Conservation (phyloP, 2,329 filamentous ascomycete genomes). For the Basipetospora sp. region DNA sequence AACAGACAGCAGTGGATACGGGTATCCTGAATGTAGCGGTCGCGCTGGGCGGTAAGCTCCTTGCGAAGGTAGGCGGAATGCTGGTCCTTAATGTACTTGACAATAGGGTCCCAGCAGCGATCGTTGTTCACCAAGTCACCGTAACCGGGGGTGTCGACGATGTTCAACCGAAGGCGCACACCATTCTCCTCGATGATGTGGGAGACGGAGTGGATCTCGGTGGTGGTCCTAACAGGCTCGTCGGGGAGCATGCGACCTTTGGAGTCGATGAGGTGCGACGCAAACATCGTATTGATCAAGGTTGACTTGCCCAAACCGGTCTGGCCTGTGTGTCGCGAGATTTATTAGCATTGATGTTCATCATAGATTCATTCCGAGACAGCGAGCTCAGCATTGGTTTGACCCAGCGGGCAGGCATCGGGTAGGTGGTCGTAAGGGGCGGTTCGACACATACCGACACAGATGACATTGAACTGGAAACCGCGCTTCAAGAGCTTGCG, state of each 20-base stretch:
- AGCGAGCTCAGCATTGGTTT: no score
- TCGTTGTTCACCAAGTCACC: constrained; percentile 99
- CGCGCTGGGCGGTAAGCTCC: constrained; percentile 96
- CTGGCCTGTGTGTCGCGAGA: constrained; percentile 49
- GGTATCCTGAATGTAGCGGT: constrained; percentile 98
- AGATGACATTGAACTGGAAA: constrained; percentile 99
- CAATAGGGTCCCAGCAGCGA: constrained; percentile 99
- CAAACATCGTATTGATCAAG: constrained; percentile 99
- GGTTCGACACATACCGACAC: constrained; percentile 62
- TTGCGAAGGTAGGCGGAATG: constrained; percentile 98
- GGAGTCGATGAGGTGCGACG: constrained; percentile 95
- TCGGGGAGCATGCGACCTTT: constrained; percentile 89
- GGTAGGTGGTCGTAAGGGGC: neutral
- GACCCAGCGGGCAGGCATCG: no score
- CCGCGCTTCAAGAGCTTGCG: constrained; percentile 98
- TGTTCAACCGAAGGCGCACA: constrained; percentile 91
- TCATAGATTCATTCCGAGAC: no score
- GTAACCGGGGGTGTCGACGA: constrained; percentile 96
- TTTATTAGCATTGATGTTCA: neutral
- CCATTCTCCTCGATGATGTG: constrained; percentile 99
- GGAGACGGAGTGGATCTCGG: constrained; percentile 93
- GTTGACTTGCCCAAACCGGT: constrained; percentile 98
- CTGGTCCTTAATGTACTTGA: constrained; percentile 99
- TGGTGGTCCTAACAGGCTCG: constrained; percentile 86
- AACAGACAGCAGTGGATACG: constrained; percentile 98